Percentiles rank a stretch among this genome's conserved stretches.
Evolutionary conservation across 73 alveolate genomes (phyloP).

Genomic region (Symbiodinium pilosum): DNA sequence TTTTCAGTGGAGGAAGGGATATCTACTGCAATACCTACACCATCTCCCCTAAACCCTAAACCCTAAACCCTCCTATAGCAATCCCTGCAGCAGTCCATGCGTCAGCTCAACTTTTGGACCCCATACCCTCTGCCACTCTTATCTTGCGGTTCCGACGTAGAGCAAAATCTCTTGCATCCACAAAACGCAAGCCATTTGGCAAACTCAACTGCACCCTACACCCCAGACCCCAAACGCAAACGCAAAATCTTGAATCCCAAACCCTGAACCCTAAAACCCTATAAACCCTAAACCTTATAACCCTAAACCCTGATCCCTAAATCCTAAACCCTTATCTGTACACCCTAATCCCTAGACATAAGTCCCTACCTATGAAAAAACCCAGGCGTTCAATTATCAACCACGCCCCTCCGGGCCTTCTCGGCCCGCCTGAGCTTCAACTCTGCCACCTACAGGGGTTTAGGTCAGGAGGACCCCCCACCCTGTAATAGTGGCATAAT

Average conservation of each 20-base stretch:
- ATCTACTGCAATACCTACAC: not conserved
- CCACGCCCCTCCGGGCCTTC: not conserved
- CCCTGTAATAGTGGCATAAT: too few relatives aligned
- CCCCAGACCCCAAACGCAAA: not conserved
- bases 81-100: too few relatives aligned
- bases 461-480: too few relatives aligned
- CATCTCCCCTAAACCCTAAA: not conserved
- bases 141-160: too few relatives aligned
- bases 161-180: too few relatives aligned
- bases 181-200: too few relatives aligned
- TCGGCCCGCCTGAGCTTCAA: constrained; percentile 70
- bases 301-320: too few relatives aligned
- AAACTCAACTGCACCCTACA: not conserved
- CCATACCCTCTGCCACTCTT: too few relatives aligned
- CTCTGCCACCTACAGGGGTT: constrained; percentile 49
- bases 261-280: not conserved
- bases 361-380: not conserved
- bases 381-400: not conserved
- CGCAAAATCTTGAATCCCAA: not conserved
- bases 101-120: too few relatives aligned
- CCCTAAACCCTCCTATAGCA: too few relatives aligned
- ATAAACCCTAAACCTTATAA: not conserved
- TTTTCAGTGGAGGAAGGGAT: too few relatives aligned
- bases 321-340: not conserved
- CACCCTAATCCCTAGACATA: too few relatives aligned